phyloP scores from a whole-genome alignment of 2,329 filamentous ascomycete genomes.

The Aureobasidium subglaciale region DNA sequence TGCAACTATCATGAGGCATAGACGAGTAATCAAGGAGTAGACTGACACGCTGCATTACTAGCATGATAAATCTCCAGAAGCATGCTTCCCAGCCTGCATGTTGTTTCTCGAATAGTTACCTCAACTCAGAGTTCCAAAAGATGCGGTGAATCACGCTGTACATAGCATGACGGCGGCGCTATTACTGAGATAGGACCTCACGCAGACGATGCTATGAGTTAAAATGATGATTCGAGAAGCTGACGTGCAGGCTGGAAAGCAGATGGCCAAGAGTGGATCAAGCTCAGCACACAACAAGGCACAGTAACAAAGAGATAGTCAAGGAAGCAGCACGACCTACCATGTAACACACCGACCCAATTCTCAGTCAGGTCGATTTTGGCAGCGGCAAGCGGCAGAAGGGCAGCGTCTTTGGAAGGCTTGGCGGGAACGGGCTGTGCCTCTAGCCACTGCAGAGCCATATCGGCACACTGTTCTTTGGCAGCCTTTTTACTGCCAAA shows the following conservation, averaged over 20 bases:
- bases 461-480: slow-evolving; percentile 2
- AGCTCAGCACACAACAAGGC: not conserved
- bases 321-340: not conserved
- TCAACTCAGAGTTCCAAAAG: not conserved
- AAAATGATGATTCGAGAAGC: not conserved
- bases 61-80: not conserved
- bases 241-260: not conserved
- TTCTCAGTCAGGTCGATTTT: slow-evolving; percentile 6
- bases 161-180: not conserved
- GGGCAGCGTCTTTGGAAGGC: not conserved
- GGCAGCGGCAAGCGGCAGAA: not conserved
- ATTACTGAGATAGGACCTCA: not conserved
- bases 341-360: slow-evolving; percentile 10
- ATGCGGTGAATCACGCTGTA: not conserved
- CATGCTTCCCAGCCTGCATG: not conserved
- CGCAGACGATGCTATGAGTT: not conserved
- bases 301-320: too few species aligned
- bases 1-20: too few species aligned
- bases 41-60: too few species aligned
- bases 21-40: too few species aligned
- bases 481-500: slow-evolving; percentile 7
- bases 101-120: too few species aligned
- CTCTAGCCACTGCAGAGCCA: slow-evolving; percentile 1
- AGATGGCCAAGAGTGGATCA: not conserved
- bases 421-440: not conserved